Conservation (phyloP, 2,329 filamentous ascomycete species). For the Diaporthe destruens region DNA sequence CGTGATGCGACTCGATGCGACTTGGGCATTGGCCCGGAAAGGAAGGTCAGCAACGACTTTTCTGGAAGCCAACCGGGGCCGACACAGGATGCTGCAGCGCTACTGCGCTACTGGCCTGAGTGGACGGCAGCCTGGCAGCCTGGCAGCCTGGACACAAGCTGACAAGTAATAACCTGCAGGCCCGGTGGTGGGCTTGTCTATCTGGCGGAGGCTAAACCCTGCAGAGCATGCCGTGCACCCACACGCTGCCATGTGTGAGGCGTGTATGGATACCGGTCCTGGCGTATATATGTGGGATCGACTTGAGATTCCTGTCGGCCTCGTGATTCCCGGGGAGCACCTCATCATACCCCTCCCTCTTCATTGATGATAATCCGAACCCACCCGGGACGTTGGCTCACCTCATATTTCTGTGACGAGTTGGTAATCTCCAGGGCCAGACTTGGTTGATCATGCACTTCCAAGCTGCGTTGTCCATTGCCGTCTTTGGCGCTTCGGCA, state of each 20-base stretch:
- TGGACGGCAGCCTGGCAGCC: conserved; percentile 4
- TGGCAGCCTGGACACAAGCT: conserved; percentile 18
- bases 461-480: conserved; percentile 18
- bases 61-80: neutral
- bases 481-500: conserved; percentile 14
- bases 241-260: neutral
- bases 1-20: conserved; percentile 6
- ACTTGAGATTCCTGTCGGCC: conserved; percentile 18
- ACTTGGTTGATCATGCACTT: conserved; percentile 2
- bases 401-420: neutral
- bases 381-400: neutral
- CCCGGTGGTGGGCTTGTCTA: neutral
- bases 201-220: conserved; percentile 11
- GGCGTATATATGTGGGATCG: conserved; percentile 5
- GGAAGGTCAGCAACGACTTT: conserved; percentile 21
- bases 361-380: neutral
- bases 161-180: conserved; percentile 9
- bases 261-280: neutral
- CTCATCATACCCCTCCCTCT: conserved; percentile 15
- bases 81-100: neutral
- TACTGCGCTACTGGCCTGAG: conserved; percentile 20
- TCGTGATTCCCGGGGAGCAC: conserved; percentile 3
- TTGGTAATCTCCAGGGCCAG: too few relatives aligned
- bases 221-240: conserved; percentile 1
- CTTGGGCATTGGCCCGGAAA: conserved; percentile 20